phyloP scores from a whole-genome alignment of 2,329 filamentous ascomycete genomes.

The Stemphylium lycopersici region DNA sequence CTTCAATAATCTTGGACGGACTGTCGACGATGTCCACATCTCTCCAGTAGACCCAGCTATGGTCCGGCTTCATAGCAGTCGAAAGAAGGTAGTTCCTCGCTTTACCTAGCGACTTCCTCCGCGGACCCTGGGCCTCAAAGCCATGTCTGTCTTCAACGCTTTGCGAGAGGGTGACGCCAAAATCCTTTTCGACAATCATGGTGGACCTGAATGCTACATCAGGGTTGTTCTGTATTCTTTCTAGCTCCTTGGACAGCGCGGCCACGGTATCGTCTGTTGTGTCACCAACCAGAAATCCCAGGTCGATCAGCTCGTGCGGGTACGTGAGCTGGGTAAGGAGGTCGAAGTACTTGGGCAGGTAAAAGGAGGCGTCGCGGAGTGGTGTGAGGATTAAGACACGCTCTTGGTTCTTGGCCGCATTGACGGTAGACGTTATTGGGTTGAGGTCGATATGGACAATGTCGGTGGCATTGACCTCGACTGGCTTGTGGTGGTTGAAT shows the following conservation, averaged over 20 bases:
- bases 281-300: constrained; percentile 93
- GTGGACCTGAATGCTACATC: constrained; percentile 87
- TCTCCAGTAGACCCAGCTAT: constrained; percentile 98
- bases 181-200: constrained; percentile 88
- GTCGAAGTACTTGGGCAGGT: constrained; percentile 90
- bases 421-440: constrained; percentile 76
- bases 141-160: constrained; percentile 81
- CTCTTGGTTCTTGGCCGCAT: constrained; percentile 81
- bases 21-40: constrained; percentile 96
- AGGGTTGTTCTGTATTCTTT: constrained; percentile 79
- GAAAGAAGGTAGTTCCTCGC: constrained; percentile 91
- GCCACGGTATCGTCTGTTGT: constrained; percentile 89
- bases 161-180: constrained; percentile 76
- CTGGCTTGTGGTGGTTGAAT: constrained; percentile 91
- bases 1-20: constrained; percentile 84
- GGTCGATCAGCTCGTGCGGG: constrained; percentile 91
- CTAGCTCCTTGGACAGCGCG: constrained; percentile 81
- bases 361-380: constrained; percentile 83
- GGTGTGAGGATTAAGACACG: constrained; percentile 91
- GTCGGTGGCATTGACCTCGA: constrained; percentile 80
- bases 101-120: constrained; percentile 86
- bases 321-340: constrained; percentile 89
- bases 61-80: constrained; percentile 84
- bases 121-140: constrained; percentile 85
- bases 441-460: constrained; percentile 88